phyloP scores from a whole-genome alignment of 345 rosid species.

The Euphorbia lathyris region DNA sequence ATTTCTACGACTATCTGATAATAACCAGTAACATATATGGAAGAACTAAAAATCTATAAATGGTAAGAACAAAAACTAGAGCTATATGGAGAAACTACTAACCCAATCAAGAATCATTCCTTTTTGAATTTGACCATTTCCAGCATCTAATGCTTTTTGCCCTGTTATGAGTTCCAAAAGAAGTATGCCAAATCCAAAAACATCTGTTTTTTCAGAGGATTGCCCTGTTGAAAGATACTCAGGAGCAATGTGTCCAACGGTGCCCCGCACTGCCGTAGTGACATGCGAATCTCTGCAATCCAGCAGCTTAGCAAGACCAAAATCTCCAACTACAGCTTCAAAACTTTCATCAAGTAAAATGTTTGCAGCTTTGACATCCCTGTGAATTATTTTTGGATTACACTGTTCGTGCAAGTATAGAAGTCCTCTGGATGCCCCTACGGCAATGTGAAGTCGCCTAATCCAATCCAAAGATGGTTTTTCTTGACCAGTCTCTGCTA shows the following conservation, averaged over 20 bases:
- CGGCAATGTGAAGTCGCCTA: slow-evolving; percentile 59
- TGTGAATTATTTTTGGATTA: slow-evolving; percentile 87
- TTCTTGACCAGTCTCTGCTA: slow-evolving; percentile 47
- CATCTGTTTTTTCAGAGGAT: slow-evolving; percentile 92
- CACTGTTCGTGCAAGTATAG: slow-evolving; percentile 92
- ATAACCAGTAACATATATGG: too few species aligned
- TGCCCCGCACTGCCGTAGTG: slow-evolving; percentile 92
- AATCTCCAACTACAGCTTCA: slow-evolving; percentile 95
- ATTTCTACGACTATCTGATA: too few species aligned
- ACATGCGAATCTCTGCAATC: slow-evolving; percentile 87
- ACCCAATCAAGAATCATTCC: slow-evolving; percentile 93
- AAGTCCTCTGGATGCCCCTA: slow-evolving; percentile 92
- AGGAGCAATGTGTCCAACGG: slow-evolving; percentile 93
- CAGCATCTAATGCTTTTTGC: slow-evolving; percentile 82
- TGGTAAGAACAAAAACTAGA: background rate
- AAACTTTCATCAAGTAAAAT: slow-evolving; percentile 84
- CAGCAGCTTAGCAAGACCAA: slow-evolving; percentile 85
- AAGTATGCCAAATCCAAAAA: slow-evolving; percentile 90
- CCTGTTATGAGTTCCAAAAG: slow-evolving; percentile 93
- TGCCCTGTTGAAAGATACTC: slow-evolving; percentile 98
- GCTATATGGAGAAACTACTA: slow-evolving; percentile 19
- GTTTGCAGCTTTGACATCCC: slow-evolving; percentile 97
- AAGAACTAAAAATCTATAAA: background rate
- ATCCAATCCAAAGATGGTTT: slow-evolving; percentile 87
- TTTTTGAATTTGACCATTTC: slow-evolving; percentile 77